Percentiles rank a stretch among this genome's conserved stretches.
Evolutionary conservation across 2,329 filamentous ascomycete species (phyloP).

Genomic region (Neurospora crassa): DNA sequence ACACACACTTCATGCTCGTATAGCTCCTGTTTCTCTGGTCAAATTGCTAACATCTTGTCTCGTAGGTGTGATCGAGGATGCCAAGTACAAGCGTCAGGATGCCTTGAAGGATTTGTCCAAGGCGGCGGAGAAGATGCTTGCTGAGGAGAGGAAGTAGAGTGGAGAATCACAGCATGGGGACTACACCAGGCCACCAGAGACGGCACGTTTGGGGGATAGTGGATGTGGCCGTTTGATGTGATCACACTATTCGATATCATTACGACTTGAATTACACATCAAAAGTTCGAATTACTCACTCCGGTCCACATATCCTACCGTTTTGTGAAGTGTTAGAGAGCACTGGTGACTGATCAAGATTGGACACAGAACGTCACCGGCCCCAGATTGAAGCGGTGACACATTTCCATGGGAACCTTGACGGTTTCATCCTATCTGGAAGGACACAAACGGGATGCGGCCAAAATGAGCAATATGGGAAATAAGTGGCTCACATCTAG

Average conservation of each 20-base stretch:
- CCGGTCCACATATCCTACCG: neutral
- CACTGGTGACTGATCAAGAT: neutral
- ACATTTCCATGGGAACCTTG: neutral
- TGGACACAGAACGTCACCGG: neutral
- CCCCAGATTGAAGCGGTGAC: neutral
- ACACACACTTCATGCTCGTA: neutral
- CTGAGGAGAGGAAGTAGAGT: neutral
- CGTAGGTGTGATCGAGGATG: conserved; percentile 61
- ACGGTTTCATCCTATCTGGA: neutral
- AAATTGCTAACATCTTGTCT: conserved; percentile 2
- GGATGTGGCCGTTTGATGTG: neutral
- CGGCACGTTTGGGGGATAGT: no score
- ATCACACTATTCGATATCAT: neutral
- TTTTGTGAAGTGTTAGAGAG: neutral
- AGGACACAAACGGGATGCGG: neutral
- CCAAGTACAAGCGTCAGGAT: conserved; percentile 67
- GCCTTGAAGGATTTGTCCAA: conserved; percentile 57
- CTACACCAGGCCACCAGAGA: neutral
- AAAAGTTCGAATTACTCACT: neutral
- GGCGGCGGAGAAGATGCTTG: conserved; percentile 28
- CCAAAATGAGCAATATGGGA: neutral
- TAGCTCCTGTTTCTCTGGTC: neutral
- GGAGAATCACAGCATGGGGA: neutral
- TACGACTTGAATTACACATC: neutral
- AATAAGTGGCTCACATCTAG: neutral